Evolutionary conservation across 2,329 filamentous ascomycete genomes (phyloP).

Genomic region (Aspergillus aculeatus): DNA sequence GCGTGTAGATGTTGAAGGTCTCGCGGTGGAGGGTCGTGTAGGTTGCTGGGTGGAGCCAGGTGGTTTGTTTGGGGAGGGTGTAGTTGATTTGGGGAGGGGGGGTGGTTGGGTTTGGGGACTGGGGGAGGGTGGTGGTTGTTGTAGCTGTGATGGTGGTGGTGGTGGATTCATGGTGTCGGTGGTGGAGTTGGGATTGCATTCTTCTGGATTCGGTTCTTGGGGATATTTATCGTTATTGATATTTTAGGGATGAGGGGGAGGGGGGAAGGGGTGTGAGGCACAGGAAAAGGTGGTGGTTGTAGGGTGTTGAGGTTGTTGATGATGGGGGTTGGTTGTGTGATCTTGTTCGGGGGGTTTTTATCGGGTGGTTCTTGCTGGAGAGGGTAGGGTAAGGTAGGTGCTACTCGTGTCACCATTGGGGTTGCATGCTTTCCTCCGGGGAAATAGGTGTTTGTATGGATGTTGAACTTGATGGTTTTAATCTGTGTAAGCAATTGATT

Average conservation of each 20-base stretch:
- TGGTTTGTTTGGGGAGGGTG: neutral
- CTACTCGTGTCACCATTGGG: no score
- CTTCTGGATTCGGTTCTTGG: neutral
- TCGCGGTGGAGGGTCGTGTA: slow-evolving; percentile 47
- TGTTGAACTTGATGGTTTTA: no score
- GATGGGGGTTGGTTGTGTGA: neutral
- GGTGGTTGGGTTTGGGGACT: no score
- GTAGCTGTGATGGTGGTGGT: neutral
- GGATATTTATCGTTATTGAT: neutral
- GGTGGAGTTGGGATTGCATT: neutral
- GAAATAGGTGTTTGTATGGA: no score
- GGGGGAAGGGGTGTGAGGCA: neutral
- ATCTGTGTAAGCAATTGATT: no score
- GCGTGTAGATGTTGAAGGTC: slow-evolving; percentile 46
- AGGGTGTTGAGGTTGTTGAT: neutral
- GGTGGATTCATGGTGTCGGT: neutral
- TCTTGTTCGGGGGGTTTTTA: neutral
- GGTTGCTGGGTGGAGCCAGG: slow-evolving; percentile 37
- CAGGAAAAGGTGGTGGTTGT: neutral
- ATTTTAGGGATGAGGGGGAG: neutral
- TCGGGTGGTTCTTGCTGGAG: no score
- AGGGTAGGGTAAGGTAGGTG: no score
- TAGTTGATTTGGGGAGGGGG: neutral
- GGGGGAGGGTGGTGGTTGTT: neutral
- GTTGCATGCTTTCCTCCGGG: no score